Evolutionary conservation across 1,284 basidiomycete genomes (phyloP).

Genomic region (Trametes polyzona): DNA sequence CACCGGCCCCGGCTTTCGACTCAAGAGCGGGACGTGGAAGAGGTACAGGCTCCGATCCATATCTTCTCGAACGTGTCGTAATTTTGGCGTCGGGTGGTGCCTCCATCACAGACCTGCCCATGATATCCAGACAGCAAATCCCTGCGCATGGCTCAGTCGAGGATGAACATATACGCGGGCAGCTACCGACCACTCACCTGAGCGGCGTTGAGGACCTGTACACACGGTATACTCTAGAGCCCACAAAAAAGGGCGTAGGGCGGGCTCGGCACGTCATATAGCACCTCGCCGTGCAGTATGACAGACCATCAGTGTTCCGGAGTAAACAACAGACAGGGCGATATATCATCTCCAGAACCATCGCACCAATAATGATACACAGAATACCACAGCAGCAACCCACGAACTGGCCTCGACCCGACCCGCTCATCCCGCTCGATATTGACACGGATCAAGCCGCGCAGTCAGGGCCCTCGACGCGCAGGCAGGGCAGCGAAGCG

Average conservation of each 20-base stretch:
- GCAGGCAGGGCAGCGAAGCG: no score
- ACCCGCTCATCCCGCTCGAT: no score
- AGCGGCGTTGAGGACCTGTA: background rate
- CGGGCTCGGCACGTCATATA: background rate
- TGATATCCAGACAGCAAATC: background rate
- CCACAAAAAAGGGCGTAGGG: no score
- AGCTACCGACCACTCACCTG: background rate
- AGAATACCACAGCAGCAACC: slow-evolving; percentile 7
- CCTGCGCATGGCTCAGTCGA: background rate
- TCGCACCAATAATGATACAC: slow-evolving; percentile 14
- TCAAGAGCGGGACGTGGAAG: no score
- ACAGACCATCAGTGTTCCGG: background rate
- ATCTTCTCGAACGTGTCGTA: background rate
- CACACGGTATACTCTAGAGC: background rate
- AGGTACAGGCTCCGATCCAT: slow-evolving; percentile 6
- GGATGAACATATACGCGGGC: background rate
- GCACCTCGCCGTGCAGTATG: background rate
- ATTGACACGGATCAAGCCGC: no score
- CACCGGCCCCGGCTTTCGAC: background rate
- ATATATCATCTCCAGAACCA: background rate
- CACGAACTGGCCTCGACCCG: background rate
- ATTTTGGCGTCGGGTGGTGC: background rate
- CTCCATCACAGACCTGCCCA: slow-evolving; percentile 10
- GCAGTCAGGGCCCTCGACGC: no score
- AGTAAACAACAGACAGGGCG: background rate